Base-by-base conservation (phyloP, 306 rosid genomes). In the Castanospermum australe region DNA sequence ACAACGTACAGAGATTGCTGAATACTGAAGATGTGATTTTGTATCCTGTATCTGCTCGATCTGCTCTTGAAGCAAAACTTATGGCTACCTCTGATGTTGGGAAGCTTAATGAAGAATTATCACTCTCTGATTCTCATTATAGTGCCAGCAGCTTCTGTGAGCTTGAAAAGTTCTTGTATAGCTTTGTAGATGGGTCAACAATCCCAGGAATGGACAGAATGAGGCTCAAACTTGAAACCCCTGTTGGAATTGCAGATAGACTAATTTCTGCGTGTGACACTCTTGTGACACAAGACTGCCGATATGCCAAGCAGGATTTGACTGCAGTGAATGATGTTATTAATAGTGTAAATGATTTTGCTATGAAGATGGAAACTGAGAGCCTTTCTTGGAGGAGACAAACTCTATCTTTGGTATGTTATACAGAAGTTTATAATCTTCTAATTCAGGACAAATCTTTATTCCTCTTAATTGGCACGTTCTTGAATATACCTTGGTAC, bases 171-270 rank as follows among this genome's bases (percentile, higher is more conserved):
- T 92, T 88, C 89, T 84, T 95, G 87, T 85, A 86, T 76, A 91
- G 96, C 84, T 93, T 91, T 72, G 66, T 95, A 77, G 99, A 92
- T 81, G 98, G 98, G 54, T 93, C 98, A 83, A 87, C 99, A 67
- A 85, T 87, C 9, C 73, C 79, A 10, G 99, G 99, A 86, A 89
- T 85, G 94, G 97, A 95, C 83, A 90, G 99, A 83, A 90, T 95
- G 93, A 91, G 84, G 86, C 94, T 95, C 66, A 95, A 95, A 82
- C 92, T 95, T 65, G 96, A 87, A 90, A 95, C 99, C 39, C 99
- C 99, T 2, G 55, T 93, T 78, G 90, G 76, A 79, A 91, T 95
- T 86, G 99, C 94, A 12, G 96, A 93, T n/a, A 90, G 91, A 41
- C 88, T 95, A 22, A 87, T 95, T 57, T 82, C 91, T 68, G 80